Base-by-base conservation (phyloP, 2,329 filamentous ascomycete genomes). In the Diaporthe citriasiana region DNA sequence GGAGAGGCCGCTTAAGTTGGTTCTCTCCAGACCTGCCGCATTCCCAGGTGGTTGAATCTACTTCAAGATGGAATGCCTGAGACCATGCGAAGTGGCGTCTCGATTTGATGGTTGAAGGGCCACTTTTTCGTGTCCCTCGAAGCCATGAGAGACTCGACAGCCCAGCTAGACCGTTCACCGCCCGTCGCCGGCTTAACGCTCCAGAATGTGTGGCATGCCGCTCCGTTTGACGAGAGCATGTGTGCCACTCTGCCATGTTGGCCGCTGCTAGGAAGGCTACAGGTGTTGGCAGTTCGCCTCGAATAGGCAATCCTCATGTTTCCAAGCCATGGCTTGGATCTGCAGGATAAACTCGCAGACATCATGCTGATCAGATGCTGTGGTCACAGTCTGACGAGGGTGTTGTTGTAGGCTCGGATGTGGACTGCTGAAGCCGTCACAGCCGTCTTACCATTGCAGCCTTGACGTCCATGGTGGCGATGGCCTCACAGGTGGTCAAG, bases 371-470 rank as follows among this genome's bases (percentile, higher is more conserved):
- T 7, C n/a, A 42, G 35, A 27, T 6, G 3, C n/a, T 10, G 35
- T 1, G 4, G 0, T 19, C 1, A n/a, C 13, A 2, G 19, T 9
- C 15, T 27, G 6, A 1, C 19, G 56, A 13, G 3, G n/a, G 1
- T 10, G 56, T 1, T 9, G 13, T 40, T n/a, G n/a, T n/a, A n/a
- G 7, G n/a, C n/a, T 9, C 33, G n/a, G 38, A 5, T 6, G n/a
- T 19, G 17, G 12, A 9, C n/a, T 27, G n/a, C n/a, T n/a, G 56
- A 60, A 10, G 56, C 22, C 3, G 7, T 40, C 35, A 27, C 15
- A 1, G 38, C 35, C 7, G 13, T 25, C 35, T 42, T 2, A 27
- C 22, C 8, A 0, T 7, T 5, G 5, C 30, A 38, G 19, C 4
- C 10, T 35, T 15, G 30, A 4, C 4, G 5, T 57, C 12, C 6